Evolutionary conservation across 2,329 filamentous ascomycete species (phyloP).

Genomic region (Scopulariopsis brevicaulis): DNA sequence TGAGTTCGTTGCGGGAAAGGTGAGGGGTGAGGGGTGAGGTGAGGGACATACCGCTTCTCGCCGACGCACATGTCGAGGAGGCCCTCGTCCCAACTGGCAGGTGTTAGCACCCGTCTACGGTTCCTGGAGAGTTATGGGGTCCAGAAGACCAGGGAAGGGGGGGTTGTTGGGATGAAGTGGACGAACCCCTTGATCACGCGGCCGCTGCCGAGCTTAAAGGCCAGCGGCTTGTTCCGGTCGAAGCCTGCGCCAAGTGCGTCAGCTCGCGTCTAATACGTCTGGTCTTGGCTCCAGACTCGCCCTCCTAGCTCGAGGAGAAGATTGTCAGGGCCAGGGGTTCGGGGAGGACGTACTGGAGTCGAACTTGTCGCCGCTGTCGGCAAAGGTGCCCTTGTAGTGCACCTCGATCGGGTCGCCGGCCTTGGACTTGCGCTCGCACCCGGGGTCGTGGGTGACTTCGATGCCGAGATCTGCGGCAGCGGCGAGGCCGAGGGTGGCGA

Average conservation of each 20-base stretch:
- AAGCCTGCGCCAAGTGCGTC: conserved; percentile 36
- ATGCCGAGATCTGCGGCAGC: conserved; percentile 59
- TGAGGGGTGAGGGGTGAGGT: not conserved
- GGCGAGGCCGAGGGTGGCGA: conserved; percentile 37
- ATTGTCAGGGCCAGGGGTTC: no score
- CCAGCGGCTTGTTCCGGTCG: conserved; percentile 63
- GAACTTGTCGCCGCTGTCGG: conserved; percentile 64
- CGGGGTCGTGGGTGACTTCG: conserved; percentile 60
- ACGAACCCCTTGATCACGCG: conserved; percentile 81
- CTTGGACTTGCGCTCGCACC: conserved; percentile 68
- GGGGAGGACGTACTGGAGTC: conserved; percentile 50
- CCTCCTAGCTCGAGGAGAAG: no score
- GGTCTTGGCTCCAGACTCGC: no score
- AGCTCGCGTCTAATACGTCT: no score
- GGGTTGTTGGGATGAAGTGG: not conserved
- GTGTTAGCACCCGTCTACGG: not conserved
- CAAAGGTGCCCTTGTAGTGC: conserved; percentile 79
- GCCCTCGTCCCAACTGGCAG: conserved; percentile 71
- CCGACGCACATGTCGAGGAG: conserved; percentile 91
- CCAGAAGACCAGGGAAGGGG: no score
- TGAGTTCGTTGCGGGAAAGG: not conserved
- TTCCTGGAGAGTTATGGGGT: not conserved
- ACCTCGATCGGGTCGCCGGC: conserved; percentile 73
- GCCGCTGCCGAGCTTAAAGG: conserved; percentile 67
- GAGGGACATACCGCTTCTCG: conserved; percentile 55